Conservation (phyloP, 2,329 filamentous ascomycete species). For the Chaetomium globosum region DNA sequence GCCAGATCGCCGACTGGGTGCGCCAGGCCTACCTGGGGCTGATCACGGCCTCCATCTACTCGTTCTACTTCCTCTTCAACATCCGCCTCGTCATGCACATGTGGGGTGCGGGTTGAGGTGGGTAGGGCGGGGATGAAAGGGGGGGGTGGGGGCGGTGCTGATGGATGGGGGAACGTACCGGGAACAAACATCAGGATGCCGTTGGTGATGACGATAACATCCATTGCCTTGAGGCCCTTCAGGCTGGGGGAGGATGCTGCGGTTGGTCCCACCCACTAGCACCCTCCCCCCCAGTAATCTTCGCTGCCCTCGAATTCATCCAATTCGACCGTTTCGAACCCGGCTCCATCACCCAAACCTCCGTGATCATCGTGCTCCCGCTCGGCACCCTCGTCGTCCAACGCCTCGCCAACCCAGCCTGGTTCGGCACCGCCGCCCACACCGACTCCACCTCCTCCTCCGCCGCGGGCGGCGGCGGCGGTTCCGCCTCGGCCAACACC, state of each 20-base stretch:
- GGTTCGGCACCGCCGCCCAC: slow-evolving; percentile 29
- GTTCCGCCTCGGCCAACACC: neutral
- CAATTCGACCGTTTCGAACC: slow-evolving; percentile 51
- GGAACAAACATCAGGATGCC: slow-evolving; percentile 59
- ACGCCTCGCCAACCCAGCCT: slow-evolving; percentile 43
- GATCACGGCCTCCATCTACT: slow-evolving; percentile 43
- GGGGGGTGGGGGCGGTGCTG: neutral
- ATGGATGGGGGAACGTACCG: slow-evolving; percentile 44
- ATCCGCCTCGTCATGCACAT: slow-evolving; percentile 54
- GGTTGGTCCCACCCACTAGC: slow-evolving; percentile 48
- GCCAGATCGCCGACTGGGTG: slow-evolving; percentile 41
- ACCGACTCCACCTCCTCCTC: neutral
- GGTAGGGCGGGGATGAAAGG: slow-evolving; percentile 2
- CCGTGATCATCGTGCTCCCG: slow-evolving; percentile 55
- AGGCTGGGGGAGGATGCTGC: slow-evolving; percentile 51
- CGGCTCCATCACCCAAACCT: slow-evolving; percentile 53
- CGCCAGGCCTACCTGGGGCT: slow-evolving; percentile 44
- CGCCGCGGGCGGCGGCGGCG: too few relatives aligned
- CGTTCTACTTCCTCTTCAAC: slow-evolving; percentile 61
- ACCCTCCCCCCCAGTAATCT: slow-evolving; percentile 48
- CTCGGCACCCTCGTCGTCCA: slow-evolving; percentile 57
- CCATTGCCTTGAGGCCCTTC: slow-evolving; percentile 53
- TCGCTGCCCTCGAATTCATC: slow-evolving; percentile 52
- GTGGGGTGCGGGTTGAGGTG: too few relatives aligned
- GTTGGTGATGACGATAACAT: slow-evolving; percentile 59